Evolutionary conservation across 1,139 yeast genomes (phyloP).

Genomic region (Geotrichum candidum): DNA sequence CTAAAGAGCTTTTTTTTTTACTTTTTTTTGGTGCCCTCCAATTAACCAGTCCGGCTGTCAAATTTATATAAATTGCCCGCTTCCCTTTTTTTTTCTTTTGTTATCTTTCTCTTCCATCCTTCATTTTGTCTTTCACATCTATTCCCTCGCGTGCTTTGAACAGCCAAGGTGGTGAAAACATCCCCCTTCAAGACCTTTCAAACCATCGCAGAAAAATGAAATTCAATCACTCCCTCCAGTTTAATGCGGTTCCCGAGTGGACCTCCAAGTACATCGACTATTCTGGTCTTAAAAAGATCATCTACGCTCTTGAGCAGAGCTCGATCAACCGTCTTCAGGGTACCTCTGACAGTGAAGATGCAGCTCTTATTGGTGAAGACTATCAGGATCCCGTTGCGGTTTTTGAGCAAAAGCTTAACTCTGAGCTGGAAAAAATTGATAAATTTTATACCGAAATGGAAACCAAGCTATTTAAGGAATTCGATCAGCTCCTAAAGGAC

Average conservation of each 20-base stretch:
- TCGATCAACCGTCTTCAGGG: conserved; percentile 23
- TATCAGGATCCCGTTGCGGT: conserved; percentile 45
- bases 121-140: background rate
- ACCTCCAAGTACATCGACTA: conserved; percentile 61
- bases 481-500: conserved; percentile 43
- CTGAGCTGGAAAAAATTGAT: conserved; percentile 52
- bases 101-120: background rate
- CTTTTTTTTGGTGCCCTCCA: background rate
- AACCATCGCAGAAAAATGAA: conserved; percentile 44
- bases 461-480: conserved; percentile 43
- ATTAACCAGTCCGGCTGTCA: background rate
- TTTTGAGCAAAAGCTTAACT: conserved; percentile 48
- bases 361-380: conserved; percentile 34
- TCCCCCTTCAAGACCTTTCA: conserved; percentile 9
- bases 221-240: conserved; percentile 66
- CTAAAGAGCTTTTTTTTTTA: background rate
- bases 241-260: conserved; percentile 82
- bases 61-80: background rate
- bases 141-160: background rate
- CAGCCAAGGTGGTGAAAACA: conserved; percentile 2
- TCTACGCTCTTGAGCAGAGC: conserved; percentile 46
- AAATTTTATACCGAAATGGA: conserved; percentile 50
- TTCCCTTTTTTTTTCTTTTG: background rate
- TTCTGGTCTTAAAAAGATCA: conserved; percentile 53
- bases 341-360: conserved; percentile 30